A percentile compares a stretch with the other conserved stretches of the same genome.
These are phyloP conservation scores for Neocallimastix lanati DNA, from an alignment of 192 early-diverging fungal genomes.

Conservation along the genomic window DNA sequence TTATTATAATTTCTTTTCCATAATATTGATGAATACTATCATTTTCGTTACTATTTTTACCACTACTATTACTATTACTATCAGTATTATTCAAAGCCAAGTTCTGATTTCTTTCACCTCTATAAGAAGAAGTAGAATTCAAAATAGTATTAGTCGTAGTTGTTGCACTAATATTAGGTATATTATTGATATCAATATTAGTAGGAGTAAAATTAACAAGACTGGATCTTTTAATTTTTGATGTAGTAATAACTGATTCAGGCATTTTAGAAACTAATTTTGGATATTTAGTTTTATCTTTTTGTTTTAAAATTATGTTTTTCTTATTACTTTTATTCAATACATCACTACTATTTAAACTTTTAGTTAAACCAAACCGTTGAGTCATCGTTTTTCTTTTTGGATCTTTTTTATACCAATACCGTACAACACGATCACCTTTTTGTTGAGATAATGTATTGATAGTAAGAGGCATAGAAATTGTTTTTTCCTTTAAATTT, in stretches of 20 bases:
- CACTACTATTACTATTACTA: too few species aligned
- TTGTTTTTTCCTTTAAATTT: background rate
- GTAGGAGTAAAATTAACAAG: background rate
- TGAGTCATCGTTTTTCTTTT: too few species aligned
- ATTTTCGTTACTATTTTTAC: too few species aligned
- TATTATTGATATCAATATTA: background rate
- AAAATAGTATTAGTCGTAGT: background rate
- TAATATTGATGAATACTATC: too few species aligned
- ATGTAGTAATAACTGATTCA: background rate
- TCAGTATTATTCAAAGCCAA: background rate
- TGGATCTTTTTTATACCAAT: background rate
- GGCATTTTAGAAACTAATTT: too few species aligned
- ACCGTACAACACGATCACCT: background rate
- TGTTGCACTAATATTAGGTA: background rate
- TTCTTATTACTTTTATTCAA: background rate
- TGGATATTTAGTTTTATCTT: too few species aligned
- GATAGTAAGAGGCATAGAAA: background rate
- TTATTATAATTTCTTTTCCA: background rate
- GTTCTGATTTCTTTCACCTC: too few species aligned
- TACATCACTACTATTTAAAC: background rate
- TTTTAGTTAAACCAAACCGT: background rate
- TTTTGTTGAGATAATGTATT: background rate
- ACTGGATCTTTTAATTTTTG: background rate
- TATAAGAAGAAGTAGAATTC: background rate
- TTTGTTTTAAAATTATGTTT: background rate